phyloP scores from a whole-genome alignment of 805 yeast species.

The Candida berthetii region DNA sequence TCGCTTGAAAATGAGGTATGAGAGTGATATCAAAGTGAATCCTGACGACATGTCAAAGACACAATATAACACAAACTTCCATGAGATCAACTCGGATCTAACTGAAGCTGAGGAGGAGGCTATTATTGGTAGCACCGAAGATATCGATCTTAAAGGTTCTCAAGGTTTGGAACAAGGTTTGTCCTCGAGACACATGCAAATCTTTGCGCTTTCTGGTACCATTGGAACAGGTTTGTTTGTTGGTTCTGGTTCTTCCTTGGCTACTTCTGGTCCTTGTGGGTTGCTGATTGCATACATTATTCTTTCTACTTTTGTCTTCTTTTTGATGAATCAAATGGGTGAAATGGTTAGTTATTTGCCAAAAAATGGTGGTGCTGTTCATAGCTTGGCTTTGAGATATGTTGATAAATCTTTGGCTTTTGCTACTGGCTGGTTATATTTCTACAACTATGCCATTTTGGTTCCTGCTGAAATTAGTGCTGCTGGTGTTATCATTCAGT shows the following conservation, averaged over 20 bases:
- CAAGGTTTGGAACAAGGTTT: not conserved
- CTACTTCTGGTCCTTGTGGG: conserved; percentile 66
- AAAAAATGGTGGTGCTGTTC: conserved; percentile 51
- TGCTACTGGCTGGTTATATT: conserved; percentile 38
- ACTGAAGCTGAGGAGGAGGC: too few relatives aligned
- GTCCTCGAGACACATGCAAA: conserved; percentile 53
- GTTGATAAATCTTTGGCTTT: conserved; percentile 40
- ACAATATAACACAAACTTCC: too few relatives aligned
- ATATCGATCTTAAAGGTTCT: not conserved
- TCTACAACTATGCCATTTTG: conserved; percentile 34
- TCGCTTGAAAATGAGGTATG: too few relatives aligned
- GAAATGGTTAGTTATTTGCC: conserved; percentile 57
- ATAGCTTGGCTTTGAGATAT: conserved; percentile 48
- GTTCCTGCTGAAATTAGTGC: conserved; percentile 40
- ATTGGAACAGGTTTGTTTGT: conserved; percentile 82
- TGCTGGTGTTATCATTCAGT: conserved; percentile 38
- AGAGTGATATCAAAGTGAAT: too few relatives aligned
- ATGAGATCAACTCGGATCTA: too few relatives aligned
- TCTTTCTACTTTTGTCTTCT: conserved; percentile 53
- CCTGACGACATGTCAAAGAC: too few relatives aligned
- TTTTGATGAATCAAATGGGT: conserved; percentile 52
- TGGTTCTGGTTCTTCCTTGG: conserved; percentile 59
- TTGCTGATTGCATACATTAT: conserved; percentile 49
- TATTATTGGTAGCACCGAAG: not conserved
- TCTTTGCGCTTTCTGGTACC: conserved; percentile 81